Base-by-base conservation (phyloP, 805 yeast species). In the Ogataea ganodermae region DNA sequence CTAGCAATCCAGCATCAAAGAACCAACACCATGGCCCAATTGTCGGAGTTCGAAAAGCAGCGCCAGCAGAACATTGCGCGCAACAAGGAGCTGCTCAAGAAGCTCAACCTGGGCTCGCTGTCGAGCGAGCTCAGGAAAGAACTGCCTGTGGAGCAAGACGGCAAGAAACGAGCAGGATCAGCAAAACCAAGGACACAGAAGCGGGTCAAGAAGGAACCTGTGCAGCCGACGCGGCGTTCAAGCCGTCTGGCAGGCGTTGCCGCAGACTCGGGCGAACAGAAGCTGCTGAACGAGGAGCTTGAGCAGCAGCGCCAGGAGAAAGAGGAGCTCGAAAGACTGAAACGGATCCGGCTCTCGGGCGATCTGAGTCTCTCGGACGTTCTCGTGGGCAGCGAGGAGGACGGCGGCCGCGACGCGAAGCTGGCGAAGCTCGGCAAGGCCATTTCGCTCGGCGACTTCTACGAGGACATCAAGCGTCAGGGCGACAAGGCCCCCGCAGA, bases 51-150 rank as follows among this genome's bases (percentile, higher is more conserved):
- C 60, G 94, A 87, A 64, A 77, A 72, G 57, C 83, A 81, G 60
- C 68, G 95, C 49, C 83, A 78, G 59, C 88, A 80, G 49, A 89
- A 89, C 61, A 94, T 92, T 50, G 87, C 82, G 53, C 74, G 98
- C 42, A 94, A 92, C 67, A 81, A 83, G 63, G 87, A 82, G 54
- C 75, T 91, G 20, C 71, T 92, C 44, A 75, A 80, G 56, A 81
- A 84, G 54, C 73, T 92, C 53, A 86, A 89, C 53, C 71, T 92
- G 16, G 83, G 80, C 42, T 67, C 79, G 10, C 65, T 85, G 3
- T 73, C 84, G 1, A 66, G 69, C 26, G 81, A 81, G 2, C 78
- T 86, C 42, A 67, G 74, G 22, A 67, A 68, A 12, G 86, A 80
- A 44, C 63, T 75, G 9, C 56, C 47, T 52, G 46, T 33, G 3